Base-by-base conservation (phyloP, 2,329 filamentous ascomycete genomes). In the Cercospora sp. region DNA sequence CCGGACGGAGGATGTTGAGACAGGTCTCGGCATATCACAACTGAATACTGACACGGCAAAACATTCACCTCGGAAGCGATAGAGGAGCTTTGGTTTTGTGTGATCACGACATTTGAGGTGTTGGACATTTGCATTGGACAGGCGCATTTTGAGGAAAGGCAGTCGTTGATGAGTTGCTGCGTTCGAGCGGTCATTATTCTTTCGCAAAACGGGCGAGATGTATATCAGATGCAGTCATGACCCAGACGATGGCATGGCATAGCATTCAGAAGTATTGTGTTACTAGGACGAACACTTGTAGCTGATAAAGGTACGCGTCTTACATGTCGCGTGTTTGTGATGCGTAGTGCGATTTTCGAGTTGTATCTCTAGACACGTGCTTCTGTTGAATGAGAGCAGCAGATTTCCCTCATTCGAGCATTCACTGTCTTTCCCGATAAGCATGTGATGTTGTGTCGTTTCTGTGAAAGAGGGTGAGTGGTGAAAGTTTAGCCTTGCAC, bases 1-100 rank as follows among this genome's bases (percentile, higher is more conserved):
- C 26, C 59, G 59, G 26, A 30, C 16, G 36, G 36, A 61, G 10
- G 60, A 59, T 51, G 12, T 7, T 8, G 65, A 33, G 16, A 67
- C 60, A 4, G 65, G 65, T 16, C 36, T 67, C 2, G 65, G 65
- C 9, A 51, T 67, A 26, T 63, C 60, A 23, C 18, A 23, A 9
- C 60, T 51, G 7, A 51, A 45, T 48, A 13, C 60, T 62, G 60
- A 7, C 28, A 62, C 60, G 1, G 60, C 60, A 12, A 51, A 48
- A 31, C 20, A 51, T 48, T 33, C 60, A 18, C 42, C 60, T n/a
- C 20, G 28, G 12, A 62, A 51, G 42, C 60, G 60, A 62, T 62
- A 62, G 60, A 62, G 26, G 9, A 18, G 26, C 28, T 28, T 16
- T 58, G 53, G 13, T 26, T 16, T 58, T 58, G 30, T 3, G 30